Evolutionary conservation across 805 yeast genomes (phyloP), one percentile per base, ranked within the genome.

Genomic region (Saturnispora diversa): DNA sequence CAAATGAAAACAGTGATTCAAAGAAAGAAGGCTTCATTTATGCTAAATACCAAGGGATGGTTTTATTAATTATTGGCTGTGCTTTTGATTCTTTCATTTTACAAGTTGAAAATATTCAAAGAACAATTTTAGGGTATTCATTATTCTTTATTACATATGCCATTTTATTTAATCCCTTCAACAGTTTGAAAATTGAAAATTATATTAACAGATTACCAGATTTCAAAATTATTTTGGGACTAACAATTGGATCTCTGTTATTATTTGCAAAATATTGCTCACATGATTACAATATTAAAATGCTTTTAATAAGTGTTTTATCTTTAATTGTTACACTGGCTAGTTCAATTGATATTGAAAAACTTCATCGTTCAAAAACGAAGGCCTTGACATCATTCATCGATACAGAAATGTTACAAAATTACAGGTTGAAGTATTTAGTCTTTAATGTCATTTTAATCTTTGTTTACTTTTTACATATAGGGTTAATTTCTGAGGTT

Each of bases 271-370:
- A 45, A 12, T 15, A 21, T 4, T 44, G 35, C 29, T 40, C 23
- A 19, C 51, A 48, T 3, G 39, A 42, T 15, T 46, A 53, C 44
- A 58, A 55, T 37, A 46, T 55, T 25, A 56, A 50, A 33, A 51
- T 63, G 62, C 29, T 59, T 20, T 44, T 58, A 22, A 47, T 62
- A 7, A 44, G 59, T 22, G 29, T 56, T 17, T 62, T 65, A 0
- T 60, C 64, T 0, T 27, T 60, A 28, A 4, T 52, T 15, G 51
- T 60, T 4, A 40, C 59, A 16, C 34, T 54, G 3, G 42, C 56
- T 15, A 57, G 62, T 28, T 64, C 60, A 42, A 37, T 57, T 28
- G 61, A 60, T 30, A 46, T 47, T 3, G 44, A 47, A 2, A 42
- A 37, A 9, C 19, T 41, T 9, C 45, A 27, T 26, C 35, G 36